phyloP scores from a whole-genome alignment of 805 yeast genomes.

The Limtongia smithiae region DNA sequence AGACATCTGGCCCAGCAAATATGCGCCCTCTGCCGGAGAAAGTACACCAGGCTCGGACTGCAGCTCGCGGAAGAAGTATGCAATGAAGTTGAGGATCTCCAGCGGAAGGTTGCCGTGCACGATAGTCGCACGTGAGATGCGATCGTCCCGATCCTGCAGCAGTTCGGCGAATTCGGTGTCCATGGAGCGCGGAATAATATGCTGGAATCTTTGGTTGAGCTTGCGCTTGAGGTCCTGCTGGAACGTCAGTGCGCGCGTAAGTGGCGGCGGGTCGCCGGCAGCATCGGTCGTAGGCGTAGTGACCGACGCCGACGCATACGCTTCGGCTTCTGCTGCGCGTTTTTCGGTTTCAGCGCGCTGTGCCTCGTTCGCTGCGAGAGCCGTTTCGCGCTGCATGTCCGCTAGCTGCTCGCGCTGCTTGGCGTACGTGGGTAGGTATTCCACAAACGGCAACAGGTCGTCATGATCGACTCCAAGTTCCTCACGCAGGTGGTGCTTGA shows the following conservation, averaged over 20 bases:
- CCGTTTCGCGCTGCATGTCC: no score
- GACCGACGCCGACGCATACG: constrained; percentile 7
- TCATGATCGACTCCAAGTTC: constrained; percentile 28
- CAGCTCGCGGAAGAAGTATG: constrained; percentile 19
- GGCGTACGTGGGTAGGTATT: constrained; percentile 27
- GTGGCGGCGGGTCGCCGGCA: no score
- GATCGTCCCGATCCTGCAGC: constrained; percentile 24
- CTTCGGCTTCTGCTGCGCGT: constrained; percentile 3
- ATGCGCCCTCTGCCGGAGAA: constrained; percentile 13
- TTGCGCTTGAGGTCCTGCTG: constrained; percentile 1
- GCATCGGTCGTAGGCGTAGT: constrained; percentile 11
- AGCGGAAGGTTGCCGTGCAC: constrained; percentile 27
- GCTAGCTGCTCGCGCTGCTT: no score
- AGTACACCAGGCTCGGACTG: constrained; percentile 12
- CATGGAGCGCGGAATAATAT: no score
- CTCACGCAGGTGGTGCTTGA: constrained; percentile 29
- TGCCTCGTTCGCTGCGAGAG: constrained; percentile 6
- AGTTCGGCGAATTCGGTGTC: constrained; percentile 19
- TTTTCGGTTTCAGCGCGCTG: background rate
- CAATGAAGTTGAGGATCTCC: constrained; percentile 21
- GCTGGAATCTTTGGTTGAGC: constrained; percentile 4
- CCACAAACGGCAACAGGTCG: constrained; percentile 23
- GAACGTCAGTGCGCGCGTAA: background rate
- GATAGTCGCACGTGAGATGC: constrained; percentile 23
- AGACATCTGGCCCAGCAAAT: constrained; percentile 8